phyloP scores from a whole-genome alignment of 2,329 filamentous ascomycete genomes.

The Knoxdaviesia proteae region DNA sequence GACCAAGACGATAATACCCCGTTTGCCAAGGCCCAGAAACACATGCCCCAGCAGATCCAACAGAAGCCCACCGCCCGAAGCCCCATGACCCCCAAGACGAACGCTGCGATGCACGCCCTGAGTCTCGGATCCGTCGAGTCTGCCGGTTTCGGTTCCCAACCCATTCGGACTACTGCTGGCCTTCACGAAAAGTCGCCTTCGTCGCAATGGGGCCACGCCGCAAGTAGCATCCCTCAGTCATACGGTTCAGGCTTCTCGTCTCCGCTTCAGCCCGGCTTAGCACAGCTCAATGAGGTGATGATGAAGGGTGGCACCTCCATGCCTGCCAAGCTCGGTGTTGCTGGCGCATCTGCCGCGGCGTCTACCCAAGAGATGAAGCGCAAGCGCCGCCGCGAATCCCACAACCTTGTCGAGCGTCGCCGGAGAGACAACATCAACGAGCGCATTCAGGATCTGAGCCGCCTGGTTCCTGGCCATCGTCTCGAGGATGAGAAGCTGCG shows the following conservation, averaged over 20 bases:
- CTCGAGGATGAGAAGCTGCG: slow-evolving; percentile 93
- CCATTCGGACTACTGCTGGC: slow-evolving; percentile 43
- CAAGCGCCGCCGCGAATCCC: slow-evolving; percentile 75
- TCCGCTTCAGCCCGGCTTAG: slow-evolving; percentile 46
- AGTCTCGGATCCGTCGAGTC: slow-evolving; percentile 48
- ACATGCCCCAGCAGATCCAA: slow-evolving; percentile 42
- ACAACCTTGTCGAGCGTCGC: slow-evolving; percentile 88
- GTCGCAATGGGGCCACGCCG: slow-evolving; percentile 78
- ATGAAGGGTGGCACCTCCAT: slow-evolving; percentile 76
- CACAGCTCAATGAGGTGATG: slow-evolving; percentile 75
- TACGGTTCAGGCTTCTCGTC: slow-evolving; percentile 79
- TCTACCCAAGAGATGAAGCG: slow-evolving; percentile 88
- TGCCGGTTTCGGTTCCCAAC: slow-evolving; percentile 52
- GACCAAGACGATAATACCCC: slow-evolving; percentile 20
- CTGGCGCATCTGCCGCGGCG: slow-evolving; percentile 11
- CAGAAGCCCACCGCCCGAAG: slow-evolving; percentile 53
- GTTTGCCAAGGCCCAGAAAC: slow-evolving; percentile 39
- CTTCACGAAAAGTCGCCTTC: slow-evolving; percentile 65
- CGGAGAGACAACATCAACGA: slow-evolving; percentile 97
- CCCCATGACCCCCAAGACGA: slow-evolving; percentile 76
- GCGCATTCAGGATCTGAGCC: slow-evolving; percentile 87
- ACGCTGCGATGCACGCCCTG: slow-evolving; percentile 44
- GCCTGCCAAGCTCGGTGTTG: slow-evolving; percentile 59
- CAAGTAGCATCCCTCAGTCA: slow-evolving; percentile 66
- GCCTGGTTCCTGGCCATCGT: slow-evolving; percentile 76